Conservation (phyloP, 208 protist species). For the Trypanosoma grayi region DNA sequence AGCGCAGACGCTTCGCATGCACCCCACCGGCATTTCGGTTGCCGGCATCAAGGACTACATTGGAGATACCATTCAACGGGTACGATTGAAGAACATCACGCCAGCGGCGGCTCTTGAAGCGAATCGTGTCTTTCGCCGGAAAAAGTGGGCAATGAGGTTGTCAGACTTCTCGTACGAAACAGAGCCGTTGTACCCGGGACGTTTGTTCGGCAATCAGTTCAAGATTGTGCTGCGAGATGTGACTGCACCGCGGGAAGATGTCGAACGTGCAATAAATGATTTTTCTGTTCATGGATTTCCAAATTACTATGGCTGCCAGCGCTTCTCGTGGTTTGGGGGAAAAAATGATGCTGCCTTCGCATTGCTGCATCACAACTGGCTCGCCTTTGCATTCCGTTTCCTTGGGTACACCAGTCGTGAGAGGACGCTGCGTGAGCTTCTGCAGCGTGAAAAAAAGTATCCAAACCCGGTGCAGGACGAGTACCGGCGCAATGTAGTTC, state of each 20-base stretch:
- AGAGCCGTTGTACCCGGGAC: constrained; percentile 53
- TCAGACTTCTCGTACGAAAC: constrained; percentile 84
- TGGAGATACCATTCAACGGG: constrained; percentile 82
- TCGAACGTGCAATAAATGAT: constrained; percentile 46
- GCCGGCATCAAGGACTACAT: constrained; percentile 88
- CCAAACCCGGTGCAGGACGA: constrained; percentile 76
- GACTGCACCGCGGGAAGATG: constrained; percentile 27
- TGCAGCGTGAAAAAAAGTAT: constrained; percentile 82
- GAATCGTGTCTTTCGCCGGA: constrained; percentile 45
- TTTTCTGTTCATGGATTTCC: constrained; percentile 73
- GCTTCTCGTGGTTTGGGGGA: constrained; percentile 88
- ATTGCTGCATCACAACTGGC: constrained; percentile 78
- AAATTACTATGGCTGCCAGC: constrained; percentile 89
- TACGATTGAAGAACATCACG: constrained; percentile 67
- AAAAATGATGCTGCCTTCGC: constrained; percentile 72
- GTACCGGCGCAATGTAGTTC: constrained; percentile 76
- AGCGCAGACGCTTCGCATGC: constrained; percentile 68
- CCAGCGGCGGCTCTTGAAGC: constrained; percentile 56
- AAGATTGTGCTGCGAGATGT: constrained; percentile 80
- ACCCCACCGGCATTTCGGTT: constrained; percentile 73
- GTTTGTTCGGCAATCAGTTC: constrained; percentile 84
- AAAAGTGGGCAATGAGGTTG: constrained; percentile 51
- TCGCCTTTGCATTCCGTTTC: constrained; percentile 86
- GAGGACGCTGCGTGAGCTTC: constrained; percentile 67
- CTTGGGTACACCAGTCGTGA: constrained; percentile 71